phyloP scores from a whole-genome alignment of 768 basidiomycete species.

The Mycena sanguinolenta region DNA sequence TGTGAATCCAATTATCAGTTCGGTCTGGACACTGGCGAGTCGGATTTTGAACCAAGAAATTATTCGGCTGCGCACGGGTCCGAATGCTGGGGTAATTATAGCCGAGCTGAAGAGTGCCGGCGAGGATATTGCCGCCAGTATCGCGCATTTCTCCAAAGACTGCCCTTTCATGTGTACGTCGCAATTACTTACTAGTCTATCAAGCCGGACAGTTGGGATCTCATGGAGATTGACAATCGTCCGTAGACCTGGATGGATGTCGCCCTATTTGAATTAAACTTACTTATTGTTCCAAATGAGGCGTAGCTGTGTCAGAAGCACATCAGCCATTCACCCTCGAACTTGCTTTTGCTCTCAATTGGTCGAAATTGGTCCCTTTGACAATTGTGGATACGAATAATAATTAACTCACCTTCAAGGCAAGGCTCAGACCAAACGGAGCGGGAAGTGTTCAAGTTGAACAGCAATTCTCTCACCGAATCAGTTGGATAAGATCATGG shows the following conservation, averaged over 20 bases:
- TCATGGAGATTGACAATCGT: not conserved
- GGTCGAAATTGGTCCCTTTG: too few species aligned
- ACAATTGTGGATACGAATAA: too few species aligned
- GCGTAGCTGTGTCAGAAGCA: too few species aligned
- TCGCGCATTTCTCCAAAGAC: slow-evolving; percentile 4
- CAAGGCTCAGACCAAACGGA: too few species aligned
- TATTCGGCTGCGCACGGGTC: not conserved
- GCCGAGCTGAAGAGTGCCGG: slow-evolving; percentile 16
- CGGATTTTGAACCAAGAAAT: slow-evolving; percentile 21
- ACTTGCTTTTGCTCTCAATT: too few species aligned
- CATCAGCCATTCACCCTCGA: too few species aligned
- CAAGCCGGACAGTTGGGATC: slow-evolving; percentile 15
- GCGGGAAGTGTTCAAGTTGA: too few species aligned
- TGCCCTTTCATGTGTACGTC: slow-evolving; percentile 30
- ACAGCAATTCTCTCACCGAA: too few species aligned
- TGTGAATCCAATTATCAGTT: slow-evolving; percentile 23
- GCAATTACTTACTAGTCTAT: slow-evolving; percentile 14
- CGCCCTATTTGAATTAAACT: not conserved
- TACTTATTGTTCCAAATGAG: too few species aligned
- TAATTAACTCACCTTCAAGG: too few species aligned
- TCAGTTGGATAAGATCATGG: too few species aligned
- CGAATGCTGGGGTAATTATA: slow-evolving; percentile 1
- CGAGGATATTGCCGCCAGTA: slow-evolving; percentile 22
- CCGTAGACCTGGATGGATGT: too few species aligned
- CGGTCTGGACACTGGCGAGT: slow-evolving; percentile 24